phyloP scores from a whole-genome alignment of 441 rosid species.

The Pelargonium myrrhifolium region DNA sequence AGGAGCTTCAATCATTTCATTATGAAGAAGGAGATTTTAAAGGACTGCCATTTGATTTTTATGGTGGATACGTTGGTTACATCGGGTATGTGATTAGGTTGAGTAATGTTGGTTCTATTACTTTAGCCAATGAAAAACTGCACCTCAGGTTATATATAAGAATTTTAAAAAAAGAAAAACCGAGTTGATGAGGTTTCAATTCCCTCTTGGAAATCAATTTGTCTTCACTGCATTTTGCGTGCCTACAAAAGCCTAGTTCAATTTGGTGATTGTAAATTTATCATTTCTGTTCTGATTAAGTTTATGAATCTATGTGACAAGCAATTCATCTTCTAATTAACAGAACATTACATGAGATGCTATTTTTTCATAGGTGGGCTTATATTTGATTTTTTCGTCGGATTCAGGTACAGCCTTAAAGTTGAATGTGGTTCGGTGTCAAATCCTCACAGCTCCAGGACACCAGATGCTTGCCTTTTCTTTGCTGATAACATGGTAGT shows the following conservation, averaged over 20 bases:
- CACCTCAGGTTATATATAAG: background rate
- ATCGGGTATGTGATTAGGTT: conserved; percentile 56
- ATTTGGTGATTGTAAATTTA: background rate
- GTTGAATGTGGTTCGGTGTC: conserved; percentile 71
- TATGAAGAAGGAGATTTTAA: conserved; percentile 65
- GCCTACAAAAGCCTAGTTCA: background rate
- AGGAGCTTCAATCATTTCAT: conserved; percentile 72
- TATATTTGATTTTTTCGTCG: conserved; percentile 7
- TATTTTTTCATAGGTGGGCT: background rate
- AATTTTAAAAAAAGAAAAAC: background rate
- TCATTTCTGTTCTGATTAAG: background rate
- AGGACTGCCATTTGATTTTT: conserved; percentile 84
- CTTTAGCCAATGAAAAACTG: background rate
- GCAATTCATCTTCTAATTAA: background rate
- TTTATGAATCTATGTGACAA: background rate
- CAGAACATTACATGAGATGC: background rate
- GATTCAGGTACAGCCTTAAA: conserved; percentile 76
- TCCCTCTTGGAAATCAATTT: background rate
- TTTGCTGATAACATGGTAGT: conserved; percentile 67
- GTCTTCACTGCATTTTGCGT: background rate
- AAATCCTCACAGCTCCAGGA: conserved; percentile 61
- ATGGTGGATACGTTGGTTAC: conserved; percentile 90
- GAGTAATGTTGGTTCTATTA: conserved; percentile 12
- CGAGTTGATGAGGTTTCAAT: conserved; percentile 5
- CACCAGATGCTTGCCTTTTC: conserved; percentile 92